Evolutionary conservation across 192 early-diverging fungal genomes (phyloP).

Genomic region (Coemansia sp.): DNA sequence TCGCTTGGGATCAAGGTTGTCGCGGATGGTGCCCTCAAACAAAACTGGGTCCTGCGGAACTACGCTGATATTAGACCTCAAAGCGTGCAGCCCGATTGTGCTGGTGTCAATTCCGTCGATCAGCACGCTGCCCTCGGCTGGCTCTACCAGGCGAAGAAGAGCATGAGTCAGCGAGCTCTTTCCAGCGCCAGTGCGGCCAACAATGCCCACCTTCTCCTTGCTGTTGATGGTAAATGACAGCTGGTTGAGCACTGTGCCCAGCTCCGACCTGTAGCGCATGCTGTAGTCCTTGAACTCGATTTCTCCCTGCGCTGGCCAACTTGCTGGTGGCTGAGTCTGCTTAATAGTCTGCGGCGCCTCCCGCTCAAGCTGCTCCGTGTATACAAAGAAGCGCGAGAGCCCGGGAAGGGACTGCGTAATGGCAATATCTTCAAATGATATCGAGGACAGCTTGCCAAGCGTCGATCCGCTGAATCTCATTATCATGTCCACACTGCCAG

Average conservation of each 20-base stretch:
- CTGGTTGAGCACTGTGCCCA: constrained; percentile 26
- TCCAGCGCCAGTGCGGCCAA: constrained; percentile 60
- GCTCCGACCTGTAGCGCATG: constrained; percentile 44
- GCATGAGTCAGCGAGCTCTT: constrained; percentile 64
- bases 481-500: constrained; percentile 7
- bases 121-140: constrained; percentile 43
- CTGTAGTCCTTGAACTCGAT: constrained; percentile 53
- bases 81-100: constrained; percentile 59
- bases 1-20: constrained; percentile 71
- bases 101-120: constrained; percentile 62
- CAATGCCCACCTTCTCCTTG: constrained; percentile 63
- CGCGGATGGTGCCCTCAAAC: constrained; percentile 69
- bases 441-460: not conserved
- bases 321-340: constrained; percentile 28
- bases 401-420: not conserved
- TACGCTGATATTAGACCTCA: constrained; percentile 59
- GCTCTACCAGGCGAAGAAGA: constrained; percentile 63
- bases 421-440: not conserved
- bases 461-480: constrained; percentile 4
- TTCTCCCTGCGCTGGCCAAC: constrained; percentile 55
- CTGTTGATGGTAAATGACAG: constrained; percentile 40
- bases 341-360: constrained; percentile 66
- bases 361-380: constrained; percentile 40
- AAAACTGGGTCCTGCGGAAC: constrained; percentile 72
- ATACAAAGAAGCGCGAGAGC: constrained; percentile 16